Percentiles rank a stretch among this genome's conserved stretches.
Evolutionary conservation across 805 yeast species (phyloP).

Genomic region (Saccharomycopsis microspora): DNA sequence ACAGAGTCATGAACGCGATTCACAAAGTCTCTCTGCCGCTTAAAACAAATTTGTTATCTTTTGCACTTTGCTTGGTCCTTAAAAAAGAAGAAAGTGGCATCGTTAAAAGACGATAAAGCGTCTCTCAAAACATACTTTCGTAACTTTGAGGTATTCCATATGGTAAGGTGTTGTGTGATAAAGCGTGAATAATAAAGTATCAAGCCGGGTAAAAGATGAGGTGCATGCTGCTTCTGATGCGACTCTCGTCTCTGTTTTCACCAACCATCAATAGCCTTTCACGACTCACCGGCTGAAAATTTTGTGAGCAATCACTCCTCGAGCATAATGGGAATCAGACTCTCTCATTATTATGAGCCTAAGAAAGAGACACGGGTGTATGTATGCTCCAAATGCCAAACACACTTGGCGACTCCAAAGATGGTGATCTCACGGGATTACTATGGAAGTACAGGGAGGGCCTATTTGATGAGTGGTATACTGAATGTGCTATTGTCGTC

Average conservation of each 20-base stretch:
- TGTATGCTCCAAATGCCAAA: conserved; percentile 29
- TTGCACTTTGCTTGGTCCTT: no score
- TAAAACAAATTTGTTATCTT: no score
- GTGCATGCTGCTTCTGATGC: neutral
- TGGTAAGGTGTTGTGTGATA: neutral
- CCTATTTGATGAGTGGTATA: conserved; percentile 39
- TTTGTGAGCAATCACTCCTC: neutral
- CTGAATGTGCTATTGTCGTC: conserved; percentile 20
- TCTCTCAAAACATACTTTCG: conserved; percentile 27
- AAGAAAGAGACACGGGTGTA: conserved; percentile 18
- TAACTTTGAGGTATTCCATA: conserved; percentile 47
- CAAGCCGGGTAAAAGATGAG: no score
- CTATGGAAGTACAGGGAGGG: conserved; percentile 46
- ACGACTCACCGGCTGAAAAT: neutral
- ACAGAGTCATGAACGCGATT: no score
- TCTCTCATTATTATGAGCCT: conserved; percentile 18
- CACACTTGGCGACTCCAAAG: conserved; percentile 28
- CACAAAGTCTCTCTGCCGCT: no score
- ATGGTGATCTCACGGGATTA: conserved; percentile 34
- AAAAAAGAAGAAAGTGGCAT: no score
- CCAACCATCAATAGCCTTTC: neutral
- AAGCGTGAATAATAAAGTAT: no score
- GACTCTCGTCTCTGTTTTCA: neutral
- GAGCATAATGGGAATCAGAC: conserved; percentile 32
- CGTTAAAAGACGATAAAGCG: no score